Conservation (phyloP, 1,139 yeast genomes). For the Suhomyces maxii region DNA sequence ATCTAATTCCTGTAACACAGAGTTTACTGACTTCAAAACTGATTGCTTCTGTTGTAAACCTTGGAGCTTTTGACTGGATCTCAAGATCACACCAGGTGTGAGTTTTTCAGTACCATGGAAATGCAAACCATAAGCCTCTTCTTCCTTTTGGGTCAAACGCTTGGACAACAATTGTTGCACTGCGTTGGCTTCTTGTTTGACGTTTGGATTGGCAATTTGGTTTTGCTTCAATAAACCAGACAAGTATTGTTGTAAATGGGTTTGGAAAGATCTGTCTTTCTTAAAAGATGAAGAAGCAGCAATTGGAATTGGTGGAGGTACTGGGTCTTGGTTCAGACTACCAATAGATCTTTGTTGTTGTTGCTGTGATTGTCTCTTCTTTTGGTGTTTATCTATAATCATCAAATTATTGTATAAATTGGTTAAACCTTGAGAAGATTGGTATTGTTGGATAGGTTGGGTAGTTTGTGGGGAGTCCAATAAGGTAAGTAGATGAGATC, state of each 20-base stretch:
- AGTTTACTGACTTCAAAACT: slow-evolving; percentile 71
- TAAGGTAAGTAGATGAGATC: slow-evolving; percentile 74
- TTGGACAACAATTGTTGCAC: slow-evolving; percentile 49
- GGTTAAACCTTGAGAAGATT: slow-evolving; percentile 86
- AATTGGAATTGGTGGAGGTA: slow-evolving; percentile 59
- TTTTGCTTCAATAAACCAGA: slow-evolving; percentile 41
- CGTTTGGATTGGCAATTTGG: slow-evolving; percentile 25
- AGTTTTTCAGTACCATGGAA: slow-evolving; percentile 75
- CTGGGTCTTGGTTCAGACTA: slow-evolving; percentile 40
- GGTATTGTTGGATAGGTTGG: slow-evolving; percentile 73
- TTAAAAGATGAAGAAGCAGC: slow-evolving; percentile 54
- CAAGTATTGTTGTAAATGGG: slow-evolving; percentile 48
- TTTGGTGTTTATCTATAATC: slow-evolving; percentile 67
- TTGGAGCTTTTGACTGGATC: slow-evolving; percentile 61
- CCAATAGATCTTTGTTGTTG: slow-evolving; percentile 34
- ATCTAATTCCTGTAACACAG: slow-evolving; percentile 76
- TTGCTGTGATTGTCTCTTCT: slow-evolving; percentile 35
- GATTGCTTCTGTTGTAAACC: slow-evolving; percentile 54
- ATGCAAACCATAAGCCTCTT: slow-evolving; percentile 80
- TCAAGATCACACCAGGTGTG: slow-evolving; percentile 73
- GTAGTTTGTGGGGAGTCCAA: slow-evolving; percentile 88
- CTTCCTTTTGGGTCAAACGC: slow-evolving; percentile 73
- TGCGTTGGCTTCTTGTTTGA: slow-evolving; percentile 38
- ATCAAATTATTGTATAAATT: slow-evolving; percentile 80
- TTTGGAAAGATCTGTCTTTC: slow-evolving; percentile 54